Percentiles rank a stretch among this genome's conserved stretches.
Conservation (phyloP, 495 filamentous ascomycete genomes). For the Xylaria bambusicola region DNA sequence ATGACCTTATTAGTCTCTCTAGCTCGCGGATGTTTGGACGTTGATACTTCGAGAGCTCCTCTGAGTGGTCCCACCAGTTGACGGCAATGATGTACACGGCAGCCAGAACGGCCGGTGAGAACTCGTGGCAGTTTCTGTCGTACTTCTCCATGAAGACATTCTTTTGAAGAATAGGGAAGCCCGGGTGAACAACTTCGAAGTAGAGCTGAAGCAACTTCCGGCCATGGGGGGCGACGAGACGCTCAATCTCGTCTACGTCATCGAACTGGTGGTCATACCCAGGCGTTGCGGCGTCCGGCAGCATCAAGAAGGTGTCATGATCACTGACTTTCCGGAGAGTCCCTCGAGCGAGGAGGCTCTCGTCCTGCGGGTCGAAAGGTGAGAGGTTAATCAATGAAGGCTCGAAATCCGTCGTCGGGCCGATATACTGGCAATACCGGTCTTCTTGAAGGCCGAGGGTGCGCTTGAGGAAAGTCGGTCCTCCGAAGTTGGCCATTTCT, state of each 20-base stretch:
- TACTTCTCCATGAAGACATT: constrained; percentile 85
- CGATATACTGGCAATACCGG: constrained; percentile 65
- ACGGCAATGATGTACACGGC: constrained; percentile 89
- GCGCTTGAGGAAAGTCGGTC: constrained; percentile 60
- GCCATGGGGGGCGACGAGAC: constrained; percentile 78
- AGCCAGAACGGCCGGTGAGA: constrained; percentile 82
- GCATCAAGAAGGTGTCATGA: constrained; percentile 80
- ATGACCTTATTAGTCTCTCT: constrained; percentile 73
- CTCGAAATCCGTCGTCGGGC: constrained; percentile 72
- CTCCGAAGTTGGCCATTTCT: constrained; percentile 63
- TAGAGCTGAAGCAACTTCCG: constrained; percentile 81
- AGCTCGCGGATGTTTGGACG: constrained; percentile 74
- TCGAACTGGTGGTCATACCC: constrained; percentile 61
- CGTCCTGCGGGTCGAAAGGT: constrained; percentile 69
- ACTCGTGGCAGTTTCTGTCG: constrained; percentile 68
- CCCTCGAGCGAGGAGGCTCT: constrained; percentile 65
- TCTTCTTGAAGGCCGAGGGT: constrained; percentile 66
- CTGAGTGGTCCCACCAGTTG: constrained; percentile 82
- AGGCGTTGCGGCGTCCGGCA: constrained; percentile 64
- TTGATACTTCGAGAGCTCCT: constrained; percentile 61
- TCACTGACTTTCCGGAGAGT: constrained; percentile 79
- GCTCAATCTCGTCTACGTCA: constrained; percentile 78
- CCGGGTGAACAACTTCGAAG: constrained; percentile 85
- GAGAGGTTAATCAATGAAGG: constrained; percentile 71
- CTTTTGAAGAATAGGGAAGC: constrained; percentile 88